A percentile compares a stretch with the other conserved stretches of the same genome.
Evolutionary conservation across 1,284 basidiomycete genomes (phyloP).

Genomic region (Apiotrichum sp.): DNA sequence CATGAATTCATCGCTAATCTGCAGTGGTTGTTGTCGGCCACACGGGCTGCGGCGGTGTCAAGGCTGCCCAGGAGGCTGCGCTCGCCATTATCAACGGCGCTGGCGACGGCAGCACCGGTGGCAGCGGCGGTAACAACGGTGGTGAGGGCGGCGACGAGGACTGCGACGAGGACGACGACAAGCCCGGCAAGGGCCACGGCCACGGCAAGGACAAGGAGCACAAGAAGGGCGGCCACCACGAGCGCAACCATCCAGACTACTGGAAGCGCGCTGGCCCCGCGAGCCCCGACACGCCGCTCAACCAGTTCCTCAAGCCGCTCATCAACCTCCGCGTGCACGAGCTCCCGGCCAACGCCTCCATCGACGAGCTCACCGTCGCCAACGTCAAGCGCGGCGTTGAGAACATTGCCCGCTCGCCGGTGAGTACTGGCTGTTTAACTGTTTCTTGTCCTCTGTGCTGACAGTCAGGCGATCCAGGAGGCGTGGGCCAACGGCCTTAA

Average conservation of each 20-base stretch:
- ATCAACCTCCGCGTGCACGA: conserved; percentile 53
- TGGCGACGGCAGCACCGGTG: background rate
- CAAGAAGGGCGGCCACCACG: background rate
- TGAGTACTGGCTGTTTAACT: conserved; percentile 1
- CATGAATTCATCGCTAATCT: background rate
- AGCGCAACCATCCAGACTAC: conserved; percentile 54
- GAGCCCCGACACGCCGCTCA: conserved; percentile 51
- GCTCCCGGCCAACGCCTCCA: conserved; percentile 50
- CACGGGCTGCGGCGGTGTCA: conserved; percentile 68
- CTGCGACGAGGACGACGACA: conserved; percentile 1
- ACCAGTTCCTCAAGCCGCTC: conserved; percentile 67
- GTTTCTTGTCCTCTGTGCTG: no score
- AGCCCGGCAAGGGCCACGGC: background rate
- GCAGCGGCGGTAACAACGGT: background rate
- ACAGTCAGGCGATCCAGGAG: conserved; percentile 53
- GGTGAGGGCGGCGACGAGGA: background rate
- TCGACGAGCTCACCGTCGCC: conserved; percentile 61
- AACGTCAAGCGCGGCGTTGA: conserved; percentile 72
- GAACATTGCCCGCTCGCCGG: conserved; percentile 54
- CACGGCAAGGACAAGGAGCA: background rate
- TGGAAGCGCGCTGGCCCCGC: conserved; percentile 21
- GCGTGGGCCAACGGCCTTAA: conserved; percentile 64
- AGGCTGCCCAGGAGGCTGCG: conserved; percentile 53
- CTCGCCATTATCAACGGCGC: conserved; percentile 10
- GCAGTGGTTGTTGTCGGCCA: conserved; percentile 78